These are phyloP conservation scores for Fusarium sarcochroum DNA, from an alignment of 2,329 filamentous ascomycete genomes.

Conservation along the genomic window DNA sequence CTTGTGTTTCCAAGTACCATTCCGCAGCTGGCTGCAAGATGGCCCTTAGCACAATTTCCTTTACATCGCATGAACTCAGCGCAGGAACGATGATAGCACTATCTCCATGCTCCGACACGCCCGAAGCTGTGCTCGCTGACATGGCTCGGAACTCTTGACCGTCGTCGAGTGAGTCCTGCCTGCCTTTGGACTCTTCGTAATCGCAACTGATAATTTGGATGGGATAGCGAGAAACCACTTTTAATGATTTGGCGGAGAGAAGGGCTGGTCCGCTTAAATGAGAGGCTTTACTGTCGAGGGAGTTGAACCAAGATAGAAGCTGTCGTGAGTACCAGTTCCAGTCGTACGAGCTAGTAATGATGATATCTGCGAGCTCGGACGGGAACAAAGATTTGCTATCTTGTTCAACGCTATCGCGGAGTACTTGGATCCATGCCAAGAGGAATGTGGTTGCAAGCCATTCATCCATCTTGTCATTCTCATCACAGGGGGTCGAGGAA, in stretches of 20 bases:
- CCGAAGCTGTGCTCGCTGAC: background rate
- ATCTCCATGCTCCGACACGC: background rate
- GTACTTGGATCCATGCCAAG: slow-evolving; percentile 3
- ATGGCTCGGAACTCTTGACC: background rate
- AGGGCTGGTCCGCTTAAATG: background rate
- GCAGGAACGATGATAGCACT: background rate
- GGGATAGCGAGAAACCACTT: slow-evolving; percentile 5
- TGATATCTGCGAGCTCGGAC: background rate
- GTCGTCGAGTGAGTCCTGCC: background rate
- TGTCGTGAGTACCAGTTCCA: slow-evolving; percentile 17
- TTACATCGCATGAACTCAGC: background rate
- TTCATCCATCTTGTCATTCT: background rate
- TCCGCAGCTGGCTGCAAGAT: slow-evolving; percentile 2
- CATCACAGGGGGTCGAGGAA: rapidly evolving
- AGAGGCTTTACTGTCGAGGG: background rate
- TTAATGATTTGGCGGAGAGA: background rate
- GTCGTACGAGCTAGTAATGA: background rate
- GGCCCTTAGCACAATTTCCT: slow-evolving; percentile 4
- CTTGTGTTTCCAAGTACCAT: slow-evolving; percentile 7
- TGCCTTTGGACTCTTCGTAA: slow-evolving; percentile 5
- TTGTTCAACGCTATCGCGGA: background rate
- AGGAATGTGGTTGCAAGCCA: slow-evolving; percentile 5
- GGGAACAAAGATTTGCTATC: background rate
- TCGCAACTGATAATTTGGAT: slow-evolving; percentile 13
- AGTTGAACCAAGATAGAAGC: slow-evolving; percentile 18